Evolutionary conservation across 768 basidiomycete genomes (phyloP), one percentile per base, ranked within the genome.

Genomic region (Rhodotorula kratochvilovae): DNA sequence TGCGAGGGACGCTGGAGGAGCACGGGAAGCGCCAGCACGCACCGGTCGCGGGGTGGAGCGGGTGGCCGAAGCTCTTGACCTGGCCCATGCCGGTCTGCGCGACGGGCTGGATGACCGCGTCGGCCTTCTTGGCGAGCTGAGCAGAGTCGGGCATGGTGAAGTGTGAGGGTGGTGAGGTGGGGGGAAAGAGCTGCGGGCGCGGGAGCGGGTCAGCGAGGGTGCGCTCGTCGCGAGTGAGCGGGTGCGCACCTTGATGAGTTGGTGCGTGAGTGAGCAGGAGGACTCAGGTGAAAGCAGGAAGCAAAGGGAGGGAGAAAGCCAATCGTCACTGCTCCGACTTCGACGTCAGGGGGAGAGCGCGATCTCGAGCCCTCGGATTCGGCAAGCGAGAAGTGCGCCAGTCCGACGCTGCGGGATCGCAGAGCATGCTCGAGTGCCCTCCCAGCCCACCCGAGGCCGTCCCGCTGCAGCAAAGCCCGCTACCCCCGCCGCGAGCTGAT

Each of bases 1-100:
- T 46, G 3, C 3, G 12, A 35, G 27, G 4, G 43, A 29, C 10
- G 23, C 68, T 63, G 69, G 72, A 63, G 70, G 74, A 16, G 76
- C 71, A 2, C 61, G 71, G 2, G 73, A 54, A 35, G 73, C 75
- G 62, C 76, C 73, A 35, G 73, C 59, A 66, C 57, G n/a, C 25
- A 66, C 65, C 65, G 1, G 70, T 71, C 7, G 70, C 70, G 2
- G 79, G 79, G 58, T 80, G 79, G 23, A 65, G 33, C 21, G 63
- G 63, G 46, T 72, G 67, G 0, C 65, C 58, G 21, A 39, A 61
- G 35, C 29, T 23, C 5, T 60, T 46, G 46, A 61, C 36, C 50
- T 65, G 2, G 25, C 70, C 74, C 74, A 76, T 76, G 4, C 74
- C 74, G 23, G 35, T 35, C 16, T 56, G 19, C 0, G 65, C 65